Evolutionary conservation across 352 stramenopile genomes (phyloP), one percentile per base, ranked within the genome.

Genomic region (Phytophthora sansomeana): DNA sequence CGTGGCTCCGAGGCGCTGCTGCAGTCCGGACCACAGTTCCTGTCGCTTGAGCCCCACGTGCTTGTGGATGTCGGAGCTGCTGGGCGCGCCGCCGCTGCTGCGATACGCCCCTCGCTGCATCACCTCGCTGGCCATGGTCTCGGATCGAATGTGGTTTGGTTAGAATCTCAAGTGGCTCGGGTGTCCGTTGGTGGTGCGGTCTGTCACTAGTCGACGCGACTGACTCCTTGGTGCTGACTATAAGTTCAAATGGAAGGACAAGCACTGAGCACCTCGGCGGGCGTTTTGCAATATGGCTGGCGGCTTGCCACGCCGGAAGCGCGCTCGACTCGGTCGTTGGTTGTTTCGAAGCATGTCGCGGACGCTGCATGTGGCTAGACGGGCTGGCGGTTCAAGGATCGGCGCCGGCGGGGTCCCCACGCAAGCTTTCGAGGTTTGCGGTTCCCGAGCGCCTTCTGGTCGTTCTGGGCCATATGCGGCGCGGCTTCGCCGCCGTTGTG

Each of bases 11-110:
- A 74, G 28, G 42, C 69, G 70, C 21, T 69, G 60, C 28, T 75
- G 65, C 21, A 75, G 24, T 39, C 61, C 66, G 10, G 57, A 36
- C 70, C 70, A 78, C 4, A 78, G 55, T 24, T 78, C 70, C 42
- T 72, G 64, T 17, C 53, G 60, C 38, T 72, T 78, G 14, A 28
- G 29, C n/a, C 56, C 46, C 51, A 63, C 42, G 36, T 58, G 65
- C 52, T 60, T 63, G 33, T 63, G 42, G 24, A 66, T 56, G 19
- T 72, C 54, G 21, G 57, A 54, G 46, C 54, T 64, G 24, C 41
- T 61, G 8, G 21, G 19, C 38, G 24, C 30, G 19, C 28, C 8
- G 26, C 16, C 35, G 28, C 44, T 65, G 7, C 10, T 13, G 52
- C 33, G 36, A 26, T 43, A 69, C 8, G 63, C 58, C 11, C 21